phyloP scores from a whole-genome alignment of 805 yeast genomes.

The Ogataea minuta region DNA sequence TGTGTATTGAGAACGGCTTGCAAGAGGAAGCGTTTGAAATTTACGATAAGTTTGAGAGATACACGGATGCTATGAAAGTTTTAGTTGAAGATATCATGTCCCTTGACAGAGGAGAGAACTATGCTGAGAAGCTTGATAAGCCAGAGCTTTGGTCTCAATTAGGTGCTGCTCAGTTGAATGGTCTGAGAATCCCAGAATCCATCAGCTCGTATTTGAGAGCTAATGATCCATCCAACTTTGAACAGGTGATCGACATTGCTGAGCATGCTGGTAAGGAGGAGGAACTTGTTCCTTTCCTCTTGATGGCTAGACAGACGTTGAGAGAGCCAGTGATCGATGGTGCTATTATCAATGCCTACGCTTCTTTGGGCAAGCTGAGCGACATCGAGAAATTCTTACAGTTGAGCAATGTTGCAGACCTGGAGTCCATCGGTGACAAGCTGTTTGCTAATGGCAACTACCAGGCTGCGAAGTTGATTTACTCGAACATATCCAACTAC shows the following conservation, averaged over 20 bases:
- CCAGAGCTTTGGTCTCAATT: conserved; percentile 92
- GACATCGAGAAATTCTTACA: conserved; percentile 85
- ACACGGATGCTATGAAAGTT: conserved; percentile 80
- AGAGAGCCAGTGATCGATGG: conserved; percentile 94
- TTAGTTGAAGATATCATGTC: conserved; percentile 91
- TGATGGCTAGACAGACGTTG: conserved; percentile 87
- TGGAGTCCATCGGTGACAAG: conserved; percentile 89
- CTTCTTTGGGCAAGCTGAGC: conserved; percentile 66
- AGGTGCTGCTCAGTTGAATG: conserved; percentile 94
- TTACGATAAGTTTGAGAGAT: conserved; percentile 78
- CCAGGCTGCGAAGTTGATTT: conserved; percentile 89
- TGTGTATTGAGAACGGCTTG: conserved; percentile 84
- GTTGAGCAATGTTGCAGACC: conserved; percentile 88
- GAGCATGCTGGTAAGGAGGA: conserved; percentile 96
- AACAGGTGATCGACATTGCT: conserved; percentile 89
- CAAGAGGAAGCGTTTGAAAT: conserved; percentile 94
- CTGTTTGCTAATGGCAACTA: conserved; percentile 78
- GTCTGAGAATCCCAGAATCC: conserved; percentile 87
- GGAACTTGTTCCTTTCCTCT: conserved; percentile 80
- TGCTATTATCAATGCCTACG: conserved; percentile 83
- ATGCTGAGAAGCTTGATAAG: conserved; percentile 83
- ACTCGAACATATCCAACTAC: conserved; percentile 84
- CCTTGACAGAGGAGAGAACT: conserved; percentile 89
- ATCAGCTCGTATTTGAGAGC: conserved; percentile 90
- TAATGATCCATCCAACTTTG: conserved; percentile 84